Base-by-base conservation (phyloP, 2,329 filamentous ascomycete genomes). In the Venturia pyrina region DNA sequence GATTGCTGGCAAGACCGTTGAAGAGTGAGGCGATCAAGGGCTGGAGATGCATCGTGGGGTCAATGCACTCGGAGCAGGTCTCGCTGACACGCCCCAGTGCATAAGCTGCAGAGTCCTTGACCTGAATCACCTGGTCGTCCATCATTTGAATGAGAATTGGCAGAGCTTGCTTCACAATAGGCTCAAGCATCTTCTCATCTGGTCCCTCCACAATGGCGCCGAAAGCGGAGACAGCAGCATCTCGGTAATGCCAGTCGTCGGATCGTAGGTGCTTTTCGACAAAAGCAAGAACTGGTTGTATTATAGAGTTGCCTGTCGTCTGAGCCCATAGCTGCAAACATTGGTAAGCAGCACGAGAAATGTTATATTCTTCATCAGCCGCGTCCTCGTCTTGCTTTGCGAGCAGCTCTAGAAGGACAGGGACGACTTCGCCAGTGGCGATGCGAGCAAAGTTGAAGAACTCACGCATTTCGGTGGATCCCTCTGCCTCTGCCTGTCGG, bases 161-260 rank as follows among this genome's bases (percentile, higher is more conserved):
- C 62, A 99, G 85, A 68, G 93, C 95, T 76, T 97, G 93, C 81
- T 96, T 96, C 73, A 99, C 91, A 66, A 99, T 89, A 66, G 93
- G 93, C 72, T 96, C 91, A 64, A 99, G 82, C 62, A 93, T 87
- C 79, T 90, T 91, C 77, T 96, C 90, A 67, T 98, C 95, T 0
- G 95, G 95, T 34, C 95, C 95, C 75, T 99, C 95, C 93, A 99
- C 97, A 72, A 99, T 98, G 70, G 93, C 95, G 69, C 95, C 95
- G 71, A 99, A 98, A 21, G 95, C 93, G 67, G 95, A 96, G 41
- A 99, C 95, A 63, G 95, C 93, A 64, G 95, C 95, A 80, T 99
- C 95, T 72, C 95, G 87, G 76, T 88, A 86, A 76, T 96, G 93
- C 95, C 95, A 99, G 78, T 98, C 91, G 66, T 96, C 91, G 67